These are phyloP conservation scores for Apiospora saccharicola DNA, from an alignment of 2,329 filamentous ascomycete species.

Conservation along the genomic window DNA sequence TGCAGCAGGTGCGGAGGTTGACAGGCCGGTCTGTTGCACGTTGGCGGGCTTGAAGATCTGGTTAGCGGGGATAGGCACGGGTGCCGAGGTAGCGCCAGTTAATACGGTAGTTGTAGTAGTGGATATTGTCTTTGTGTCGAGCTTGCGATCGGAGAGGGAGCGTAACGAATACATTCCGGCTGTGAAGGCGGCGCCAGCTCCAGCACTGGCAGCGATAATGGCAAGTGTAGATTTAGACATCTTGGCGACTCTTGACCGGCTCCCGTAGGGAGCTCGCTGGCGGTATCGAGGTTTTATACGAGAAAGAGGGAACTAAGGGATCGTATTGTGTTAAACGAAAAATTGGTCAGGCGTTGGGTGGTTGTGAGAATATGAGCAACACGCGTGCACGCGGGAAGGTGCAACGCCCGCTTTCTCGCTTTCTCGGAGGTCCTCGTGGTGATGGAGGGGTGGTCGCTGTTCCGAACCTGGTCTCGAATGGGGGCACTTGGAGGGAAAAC, in stretches of 20 bases:
- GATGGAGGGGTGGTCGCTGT: conserved; percentile 11
- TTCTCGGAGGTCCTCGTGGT: conserved; percentile 15
- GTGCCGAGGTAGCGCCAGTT: conserved; percentile 43
- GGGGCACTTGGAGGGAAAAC: not conserved
- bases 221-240: conserved; percentile 85
- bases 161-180: conserved; percentile 71
- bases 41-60: conserved; percentile 56
- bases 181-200: conserved; percentile 78
- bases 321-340: not conserved
- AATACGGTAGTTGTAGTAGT: conserved; percentile 42
- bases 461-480: not conserved
- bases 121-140: conserved; percentile 51
- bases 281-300: conserved; percentile 25
- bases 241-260: conserved; percentile 37
- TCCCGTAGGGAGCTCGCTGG: conserved; percentile 28
- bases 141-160: conserved; percentile 44
- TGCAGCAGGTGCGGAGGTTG: conserved; percentile 43
- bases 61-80: conserved; percentile 62
- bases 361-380: not conserved
- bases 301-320: not conserved
- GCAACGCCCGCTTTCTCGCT: conserved; percentile 11
- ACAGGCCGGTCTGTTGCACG: conserved; percentile 33
- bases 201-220: conserved; percentile 78
- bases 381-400: conserved; percentile 20
- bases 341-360: conserved; percentile 4